Evolutionary conservation across 192 early-diverging fungal genomes (phyloP), one percentile per base, ranked within the genome.

Genomic region (Spizellomyces sp.): DNA sequence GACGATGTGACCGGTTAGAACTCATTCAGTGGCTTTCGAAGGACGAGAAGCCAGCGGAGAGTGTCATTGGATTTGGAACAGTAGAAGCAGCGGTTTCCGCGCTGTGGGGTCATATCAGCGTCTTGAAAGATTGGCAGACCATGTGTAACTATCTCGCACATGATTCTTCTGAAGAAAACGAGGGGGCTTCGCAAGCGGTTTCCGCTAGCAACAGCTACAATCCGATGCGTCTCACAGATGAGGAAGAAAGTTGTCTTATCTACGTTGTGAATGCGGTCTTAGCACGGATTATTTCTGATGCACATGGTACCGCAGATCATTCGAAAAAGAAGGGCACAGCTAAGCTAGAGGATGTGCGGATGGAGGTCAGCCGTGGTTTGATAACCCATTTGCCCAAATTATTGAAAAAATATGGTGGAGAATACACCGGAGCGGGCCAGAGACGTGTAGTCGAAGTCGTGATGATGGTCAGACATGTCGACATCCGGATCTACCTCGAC

Each of bases 401-500:
- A 41, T 21, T 83, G 6, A 56, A 73, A n/a, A 73, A 76, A 58
- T 81, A 79, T 61, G 72, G 71, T 4, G 42, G n/a, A 10, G 79
- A 83, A 58, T 80, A 77, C 47, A 63, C 21, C 9, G 71, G 63
- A 5, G 48, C 17, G 10, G 78, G 81, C 3, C 63, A 60, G 27
- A 8, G 57, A 21, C 50, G 77, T 22, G 41, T 80, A 4, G 41
- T 41, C 6, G 74, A 80, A 47, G 47, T 77, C 15, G 47, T 80
- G 8, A 64, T 48, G 15, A 45, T 83, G 69, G 62, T 83, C 0
- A 50, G 79, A 6, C 8, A 58, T 14, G n/a, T 83, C 42, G 71
- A 83, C 61, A 27, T 80, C 42, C 64, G 64, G 4, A 57, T 74
- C 41, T 83, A 83, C 62, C 42, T 74, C 15, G 82, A 83, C 57